Percentiles rank a stretch among this genome's conserved stretches.
Evolutionary conservation across 192 early-diverging fungal genomes (phyloP).

Genomic region (Podila horticola): DNA sequence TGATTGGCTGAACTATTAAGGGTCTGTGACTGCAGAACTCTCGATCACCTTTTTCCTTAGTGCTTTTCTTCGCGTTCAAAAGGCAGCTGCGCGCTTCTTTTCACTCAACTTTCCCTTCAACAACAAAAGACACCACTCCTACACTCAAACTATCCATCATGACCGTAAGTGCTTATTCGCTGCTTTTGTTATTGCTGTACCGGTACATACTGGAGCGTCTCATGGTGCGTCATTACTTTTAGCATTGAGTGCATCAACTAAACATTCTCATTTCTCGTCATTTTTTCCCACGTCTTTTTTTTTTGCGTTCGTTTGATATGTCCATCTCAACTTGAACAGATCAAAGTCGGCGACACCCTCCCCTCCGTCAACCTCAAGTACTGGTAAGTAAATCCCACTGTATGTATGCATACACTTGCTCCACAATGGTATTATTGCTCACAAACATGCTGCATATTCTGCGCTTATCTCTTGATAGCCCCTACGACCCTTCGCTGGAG

Average conservation of each 20-base stretch:
- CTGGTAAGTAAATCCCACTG: constrained; percentile 30
- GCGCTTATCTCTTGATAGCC: constrained; percentile 7
- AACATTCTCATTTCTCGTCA: not conserved
- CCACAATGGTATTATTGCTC: not conserved
- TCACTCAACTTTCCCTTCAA: no score
- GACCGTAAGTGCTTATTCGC: no score
- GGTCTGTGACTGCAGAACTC: no score
- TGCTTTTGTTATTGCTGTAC: no score
- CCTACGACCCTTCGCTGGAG: constrained; percentile 33
- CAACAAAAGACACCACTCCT: no score
- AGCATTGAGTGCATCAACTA: not conserved
- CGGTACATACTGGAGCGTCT: no score
- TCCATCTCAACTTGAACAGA: constrained; percentile 8
- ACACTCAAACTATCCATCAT: no score
- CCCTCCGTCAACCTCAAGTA: constrained; percentile 65
- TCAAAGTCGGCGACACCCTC: constrained; percentile 66
- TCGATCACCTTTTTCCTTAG: no score
- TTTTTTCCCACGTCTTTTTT: not conserved
- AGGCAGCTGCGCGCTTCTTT: no score
- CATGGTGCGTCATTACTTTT: no score
- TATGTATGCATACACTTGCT: not conserved
- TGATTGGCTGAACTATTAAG: no score
- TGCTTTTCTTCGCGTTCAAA: no score
- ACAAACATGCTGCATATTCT: not conserved
- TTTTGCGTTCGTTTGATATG: not conserved